phyloP scores from a whole-genome alignment of 305 asterid genomes.

The Ruellia speciosa region DNA sequence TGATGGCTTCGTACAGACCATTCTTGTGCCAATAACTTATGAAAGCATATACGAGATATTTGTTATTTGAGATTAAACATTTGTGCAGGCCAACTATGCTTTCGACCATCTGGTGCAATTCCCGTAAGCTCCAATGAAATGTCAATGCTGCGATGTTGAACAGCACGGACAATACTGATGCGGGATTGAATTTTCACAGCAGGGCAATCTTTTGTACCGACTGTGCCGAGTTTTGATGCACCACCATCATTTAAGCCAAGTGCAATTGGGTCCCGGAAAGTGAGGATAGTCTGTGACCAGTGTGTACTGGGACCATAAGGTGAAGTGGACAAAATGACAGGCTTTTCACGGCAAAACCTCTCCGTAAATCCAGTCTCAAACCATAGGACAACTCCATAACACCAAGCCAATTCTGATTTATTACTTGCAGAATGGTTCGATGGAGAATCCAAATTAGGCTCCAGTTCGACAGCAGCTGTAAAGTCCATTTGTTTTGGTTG shows the following conservation, averaged over 20 bases:
- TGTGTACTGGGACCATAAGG: slow-evolving; percentile 75
- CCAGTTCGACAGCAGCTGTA: slow-evolving; percentile 59
- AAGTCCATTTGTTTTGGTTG: slow-evolving; percentile 70
- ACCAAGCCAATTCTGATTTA: slow-evolving; percentile 30
- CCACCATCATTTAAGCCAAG: slow-evolving; percentile 31
- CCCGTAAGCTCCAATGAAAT: slow-evolving; percentile 71
- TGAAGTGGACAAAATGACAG: slow-evolving; percentile 62
- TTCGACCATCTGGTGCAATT: slow-evolving; percentile 40
- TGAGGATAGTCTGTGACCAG: slow-evolving; percentile 85
- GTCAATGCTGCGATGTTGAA: slow-evolving; percentile 83
- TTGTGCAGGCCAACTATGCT: slow-evolving; percentile 59
- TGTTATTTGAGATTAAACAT: slow-evolving; percentile 41
- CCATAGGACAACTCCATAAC: slow-evolving; percentile 85
- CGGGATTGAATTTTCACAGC: slow-evolving; percentile 52
- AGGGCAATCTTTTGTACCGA: slow-evolving; percentile 58
- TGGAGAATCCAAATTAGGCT: slow-evolving; percentile 26
- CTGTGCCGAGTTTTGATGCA: slow-evolving; percentile 20
- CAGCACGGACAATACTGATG: slow-evolving; percentile 61
- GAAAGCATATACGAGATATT: too few relatives aligned
- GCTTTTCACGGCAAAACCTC: slow-evolving; percentile 70
- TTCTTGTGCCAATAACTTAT: too few relatives aligned
- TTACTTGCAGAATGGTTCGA: too few relatives aligned
- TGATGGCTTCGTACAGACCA: too few relatives aligned
- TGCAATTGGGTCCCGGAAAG: slow-evolving; percentile 67
- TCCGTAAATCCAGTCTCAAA: slow-evolving; percentile 73